phyloP scores from a whole-genome alignment of 73 alveolate species.

The Paramecium octaurelia region DNA sequence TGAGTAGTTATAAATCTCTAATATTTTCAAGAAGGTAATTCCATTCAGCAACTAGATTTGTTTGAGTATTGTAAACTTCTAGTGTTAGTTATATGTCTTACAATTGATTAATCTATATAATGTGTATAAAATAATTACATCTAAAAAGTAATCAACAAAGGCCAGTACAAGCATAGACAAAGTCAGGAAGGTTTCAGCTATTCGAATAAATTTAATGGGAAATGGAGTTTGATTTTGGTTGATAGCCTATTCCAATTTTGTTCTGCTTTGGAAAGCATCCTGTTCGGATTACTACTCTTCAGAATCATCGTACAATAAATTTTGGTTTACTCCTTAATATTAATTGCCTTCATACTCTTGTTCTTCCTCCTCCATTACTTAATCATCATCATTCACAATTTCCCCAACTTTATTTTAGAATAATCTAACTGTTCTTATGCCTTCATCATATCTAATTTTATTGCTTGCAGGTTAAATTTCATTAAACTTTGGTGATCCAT shows the following conservation, averaged over 20 bases:
- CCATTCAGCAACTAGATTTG: background rate
- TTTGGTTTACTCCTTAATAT: background rate
- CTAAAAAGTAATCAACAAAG: constrained; percentile 27
- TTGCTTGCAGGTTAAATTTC: background rate
- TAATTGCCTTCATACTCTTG: constrained; percentile 44
- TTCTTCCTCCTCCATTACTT: constrained; percentile 35
- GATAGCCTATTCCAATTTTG: background rate
- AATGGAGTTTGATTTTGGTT: background rate
- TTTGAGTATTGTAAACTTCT: background rate
- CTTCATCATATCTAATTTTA: constrained; percentile 41
- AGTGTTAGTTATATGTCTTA: background rate
- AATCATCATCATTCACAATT: background rate
- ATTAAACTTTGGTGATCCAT: background rate
- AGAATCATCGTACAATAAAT: constrained; percentile 9
- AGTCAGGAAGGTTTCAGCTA: constrained; percentile 1
- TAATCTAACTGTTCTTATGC: constrained; percentile 20
- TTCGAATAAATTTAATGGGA: background rate
- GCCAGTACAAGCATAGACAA: background rate
- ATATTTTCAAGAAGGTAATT: background rate
- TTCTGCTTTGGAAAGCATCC: constrained; percentile 15
- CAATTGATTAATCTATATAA: background rate
- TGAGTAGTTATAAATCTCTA: constrained; percentile 3
- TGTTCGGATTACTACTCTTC: constrained; percentile 24
- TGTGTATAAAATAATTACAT: background rate
- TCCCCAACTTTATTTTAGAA: constrained; percentile 39